Base-by-base conservation (phyloP, 176 grass and related monocot species). In the Ensete ventricosum region DNA sequence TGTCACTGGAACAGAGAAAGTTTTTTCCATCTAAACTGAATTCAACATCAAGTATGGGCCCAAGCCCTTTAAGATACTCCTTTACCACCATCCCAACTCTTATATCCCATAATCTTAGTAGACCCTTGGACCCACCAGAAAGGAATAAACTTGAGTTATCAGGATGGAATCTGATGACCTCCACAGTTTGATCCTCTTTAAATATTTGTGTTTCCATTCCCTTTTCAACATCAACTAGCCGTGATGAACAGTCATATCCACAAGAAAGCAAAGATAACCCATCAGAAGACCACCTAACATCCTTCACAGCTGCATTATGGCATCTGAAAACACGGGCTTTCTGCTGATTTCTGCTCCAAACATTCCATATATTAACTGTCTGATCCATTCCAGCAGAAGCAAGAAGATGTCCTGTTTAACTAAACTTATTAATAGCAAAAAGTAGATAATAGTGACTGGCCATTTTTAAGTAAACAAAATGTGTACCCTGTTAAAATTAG, bases 301-400 rank as follows among this genome's bases (percentile, higher is more conserved):
- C 85, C 79, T 96, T 96, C 49, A 96, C 93, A 51, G 89, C 87
- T 64, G 87, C 82, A 62, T 81, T 78, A 80, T 96, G 93, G 79
- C 84, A 63, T 34, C 78, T 92, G 11, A 92, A 81, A 80, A 87
- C 76, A 53, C 81, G 72, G 71, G 87, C 83, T 60, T 79, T 82
- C 1, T 83, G 86, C 69, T 92, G 82, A 52, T 53, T 77, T 68
- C 78, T 88, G 81, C 73, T 87, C 87, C 93, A 90, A 27, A 92
- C 87, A n/a, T 88, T 96, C 87, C 87, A 96, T 81, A 96, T 14
- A 23, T 74, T 74, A 21, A 92, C 78, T 25, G 81, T 88, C 55
- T 81, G 81, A 79, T 96, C 93, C 93, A 96, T 96, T 64, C 85
- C 83, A 83, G 93, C 85, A 76, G 93, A 92, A 80, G 93, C 87